Percentiles rank a stretch among this genome's conserved stretches.
phyloP scores from a whole-genome alignment of 148 eudicot species.

The Camellia lanceoleosa region DNA sequence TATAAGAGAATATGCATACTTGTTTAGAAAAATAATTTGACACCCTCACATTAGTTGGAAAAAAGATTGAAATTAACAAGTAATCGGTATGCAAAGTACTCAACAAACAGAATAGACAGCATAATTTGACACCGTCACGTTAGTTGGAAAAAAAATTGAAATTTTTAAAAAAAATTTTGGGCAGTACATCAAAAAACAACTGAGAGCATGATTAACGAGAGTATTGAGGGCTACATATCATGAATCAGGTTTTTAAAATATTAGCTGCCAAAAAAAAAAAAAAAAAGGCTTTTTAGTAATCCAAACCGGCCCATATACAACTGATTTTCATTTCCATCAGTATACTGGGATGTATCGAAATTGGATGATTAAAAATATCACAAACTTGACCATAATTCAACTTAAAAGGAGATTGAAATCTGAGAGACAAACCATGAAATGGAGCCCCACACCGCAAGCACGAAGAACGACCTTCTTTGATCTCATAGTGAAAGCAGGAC shows the following conservation, averaged over 20 bases:
- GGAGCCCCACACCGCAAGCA: slow-evolving; percentile 68
- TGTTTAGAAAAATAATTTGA: too few relatives aligned
- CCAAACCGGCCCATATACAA: too few relatives aligned
- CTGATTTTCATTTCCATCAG: too few relatives aligned
- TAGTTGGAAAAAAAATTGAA: background rate
- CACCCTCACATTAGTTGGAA: background rate
- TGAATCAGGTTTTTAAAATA: too few relatives aligned
- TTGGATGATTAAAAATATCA: too few relatives aligned
- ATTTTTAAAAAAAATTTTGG: background rate
- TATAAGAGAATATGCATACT: too few relatives aligned
- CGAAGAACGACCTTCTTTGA: slow-evolving; percentile 72
- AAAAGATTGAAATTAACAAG: background rate
- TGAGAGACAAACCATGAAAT: slow-evolving; percentile 41
- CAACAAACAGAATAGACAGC: background rate
- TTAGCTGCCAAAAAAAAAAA: too few relatives aligned
- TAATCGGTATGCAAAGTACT: background rate
- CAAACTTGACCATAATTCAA: background rate
- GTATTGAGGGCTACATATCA: too few relatives aligned
- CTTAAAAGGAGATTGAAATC: background rate
- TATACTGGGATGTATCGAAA: too few relatives aligned
- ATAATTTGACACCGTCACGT: background rate
- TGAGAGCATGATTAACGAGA: background rate
- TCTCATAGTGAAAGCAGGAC: slow-evolving; percentile 65
- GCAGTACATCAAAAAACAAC: background rate
- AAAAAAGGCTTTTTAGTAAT: too few relatives aligned